phyloP scores from a whole-genome alignment of 1,284 basidiomycete genomes.

The Tylopilus orsonianus region DNA sequence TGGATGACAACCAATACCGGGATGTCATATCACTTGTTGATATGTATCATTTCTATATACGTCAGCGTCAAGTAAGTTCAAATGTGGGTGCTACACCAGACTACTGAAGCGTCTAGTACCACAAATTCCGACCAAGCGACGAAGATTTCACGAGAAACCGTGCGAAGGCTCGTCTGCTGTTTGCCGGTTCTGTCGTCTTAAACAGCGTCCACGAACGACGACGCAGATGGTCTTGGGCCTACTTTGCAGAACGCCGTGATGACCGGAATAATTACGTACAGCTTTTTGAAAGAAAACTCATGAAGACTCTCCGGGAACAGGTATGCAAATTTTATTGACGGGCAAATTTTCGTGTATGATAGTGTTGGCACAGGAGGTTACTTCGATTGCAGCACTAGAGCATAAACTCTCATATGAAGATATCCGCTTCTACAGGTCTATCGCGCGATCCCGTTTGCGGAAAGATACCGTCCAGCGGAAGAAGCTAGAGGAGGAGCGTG shows the following conservation, averaged over 20 bases:
- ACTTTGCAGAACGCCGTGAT: conserved; percentile 87
- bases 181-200: conserved; percentile 82
- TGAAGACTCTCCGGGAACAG: conserved; percentile 50
- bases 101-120: conserved; percentile 57
- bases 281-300: conserved; percentile 80
- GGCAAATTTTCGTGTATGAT: conserved; percentile 13
- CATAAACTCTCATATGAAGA: conserved; percentile 90
- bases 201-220: conserved; percentile 86
- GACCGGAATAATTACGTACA: conserved; percentile 84
- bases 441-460: conserved; percentile 86
- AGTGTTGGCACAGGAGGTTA: conserved; percentile 51
- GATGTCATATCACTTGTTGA: conserved; percentile 93
- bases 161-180: conserved; percentile 75
- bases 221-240: conserved; percentile 90
- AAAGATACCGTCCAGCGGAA: conserved; percentile 79
- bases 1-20: conserved; percentile 96
- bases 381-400: conserved; percentile 72
- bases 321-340: conserved; percentile 33
- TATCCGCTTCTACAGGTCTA: conserved; percentile 96
- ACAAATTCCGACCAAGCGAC: conserved; percentile 70
- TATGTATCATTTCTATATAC: conserved; percentile 95
- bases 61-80: conserved; percentile 76
- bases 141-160: conserved; percentile 65
- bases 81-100: neutral
- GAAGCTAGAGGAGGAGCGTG: conserved; percentile 68